Conservation (phyloP, 116 monocot genomes). For the Dioscorea cayenensis region DNA sequence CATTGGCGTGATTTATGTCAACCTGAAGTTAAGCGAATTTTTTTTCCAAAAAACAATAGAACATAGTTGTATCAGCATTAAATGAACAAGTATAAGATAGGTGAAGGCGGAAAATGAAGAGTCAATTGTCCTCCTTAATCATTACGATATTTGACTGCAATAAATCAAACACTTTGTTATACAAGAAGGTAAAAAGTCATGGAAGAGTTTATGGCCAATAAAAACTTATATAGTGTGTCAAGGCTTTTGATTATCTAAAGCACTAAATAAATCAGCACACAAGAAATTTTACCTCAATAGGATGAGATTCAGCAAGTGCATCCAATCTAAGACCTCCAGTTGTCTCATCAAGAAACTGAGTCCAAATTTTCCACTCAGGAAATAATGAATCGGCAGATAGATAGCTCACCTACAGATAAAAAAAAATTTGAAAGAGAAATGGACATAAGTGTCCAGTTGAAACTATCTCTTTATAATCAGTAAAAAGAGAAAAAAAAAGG, state of each 20-base stretch:
- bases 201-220: too few relatives aligned
- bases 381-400: slow-evolving; percentile 81
- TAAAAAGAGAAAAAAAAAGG: neutral
- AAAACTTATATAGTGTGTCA: too few relatives aligned
- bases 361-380: slow-evolving; percentile 98
- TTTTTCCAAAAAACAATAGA: neutral
- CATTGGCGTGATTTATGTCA: slow-evolving; percentile 91
- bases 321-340: slow-evolving; percentile 78
- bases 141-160: too few relatives aligned
- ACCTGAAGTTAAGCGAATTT: slow-evolving; percentile 33
- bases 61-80: too few relatives aligned
- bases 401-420: slow-evolving; percentile 73
- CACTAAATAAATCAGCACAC: neutral
- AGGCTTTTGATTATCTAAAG: too few relatives aligned
- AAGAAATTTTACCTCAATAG: slow-evolving; percentile 76
- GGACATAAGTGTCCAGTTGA: neutral
- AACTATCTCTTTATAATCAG: neutral
- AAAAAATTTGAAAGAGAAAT: neutral
- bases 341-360: slow-evolving; percentile 84
- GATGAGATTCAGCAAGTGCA: slow-evolving; percentile 93
- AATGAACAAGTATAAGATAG: too few relatives aligned
- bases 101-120: too few relatives aligned
- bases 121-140: too few relatives aligned
- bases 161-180: too few relatives aligned
- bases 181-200: too few relatives aligned